Conservation (phyloP, 768 basidiomycete species). For the Rossbeevera mucosa region DNA sequence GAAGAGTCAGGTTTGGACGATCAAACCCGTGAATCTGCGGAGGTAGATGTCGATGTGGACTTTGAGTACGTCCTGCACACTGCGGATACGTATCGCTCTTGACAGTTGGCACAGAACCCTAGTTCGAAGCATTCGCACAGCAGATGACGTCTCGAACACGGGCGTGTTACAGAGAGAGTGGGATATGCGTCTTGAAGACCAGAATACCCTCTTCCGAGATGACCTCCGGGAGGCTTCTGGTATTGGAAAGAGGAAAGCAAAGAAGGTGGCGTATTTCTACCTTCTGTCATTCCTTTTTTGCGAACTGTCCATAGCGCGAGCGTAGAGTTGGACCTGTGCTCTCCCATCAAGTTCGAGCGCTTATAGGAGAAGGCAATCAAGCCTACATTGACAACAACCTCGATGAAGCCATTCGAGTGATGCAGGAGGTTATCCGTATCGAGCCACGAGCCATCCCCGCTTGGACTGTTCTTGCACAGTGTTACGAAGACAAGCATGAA, state of each 20-base stretch:
- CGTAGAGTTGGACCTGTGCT: conserved; percentile 12
- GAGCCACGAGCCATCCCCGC: conserved; percentile 81
- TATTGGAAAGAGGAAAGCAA: conserved; percentile 49
- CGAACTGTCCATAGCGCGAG: conserved; percentile 5
- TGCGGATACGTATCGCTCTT: too few relatives aligned
- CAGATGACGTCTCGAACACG: conserved; percentile 32
- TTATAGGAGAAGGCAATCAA: conserved; percentile 80
- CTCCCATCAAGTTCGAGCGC: conserved; percentile 14
- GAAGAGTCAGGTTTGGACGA: conserved; percentile 2
- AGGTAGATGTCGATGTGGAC: conserved; percentile 17
- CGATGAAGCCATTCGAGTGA: conserved; percentile 65
- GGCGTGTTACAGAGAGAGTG: conserved; percentile 58
- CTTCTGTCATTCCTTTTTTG: neutral
- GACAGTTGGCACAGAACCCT: conserved; percentile 47
- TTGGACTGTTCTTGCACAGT: conserved; percentile 73
- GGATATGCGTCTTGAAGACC: conserved; percentile 68
- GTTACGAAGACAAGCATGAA: conserved; percentile 14
- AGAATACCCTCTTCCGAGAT: conserved; percentile 65
- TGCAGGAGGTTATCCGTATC: conserved; percentile 90
- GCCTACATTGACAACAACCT: conserved; percentile 73
- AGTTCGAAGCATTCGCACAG: conserved; percentile 57
- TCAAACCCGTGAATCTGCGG: neutral
- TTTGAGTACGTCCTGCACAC: conserved; percentile 14
- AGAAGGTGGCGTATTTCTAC: conserved; percentile 34
- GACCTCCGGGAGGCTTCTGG: conserved; percentile 73